Conservation (phyloP, 805 yeast genomes). For the Saturnispora silvae region DNA sequence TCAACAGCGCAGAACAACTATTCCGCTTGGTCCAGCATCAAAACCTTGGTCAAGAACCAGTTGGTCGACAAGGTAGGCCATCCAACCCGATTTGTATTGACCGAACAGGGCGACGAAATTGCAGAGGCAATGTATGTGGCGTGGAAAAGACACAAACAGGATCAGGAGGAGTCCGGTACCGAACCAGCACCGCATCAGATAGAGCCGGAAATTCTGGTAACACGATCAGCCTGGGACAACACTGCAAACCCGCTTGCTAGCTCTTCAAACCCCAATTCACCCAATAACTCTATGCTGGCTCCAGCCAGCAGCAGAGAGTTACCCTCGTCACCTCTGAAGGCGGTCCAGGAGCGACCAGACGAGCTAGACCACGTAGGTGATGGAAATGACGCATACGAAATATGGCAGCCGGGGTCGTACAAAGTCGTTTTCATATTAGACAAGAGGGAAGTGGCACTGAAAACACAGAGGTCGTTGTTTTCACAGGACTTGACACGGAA, state of each 20-base stretch:
- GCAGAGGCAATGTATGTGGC: slow-evolving; percentile 47
- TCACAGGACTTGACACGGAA: slow-evolving; percentile 36
- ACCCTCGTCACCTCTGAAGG: too few relatives aligned
- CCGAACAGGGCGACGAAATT: slow-evolving; percentile 57
- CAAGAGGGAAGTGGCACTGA: slow-evolving; percentile 69
- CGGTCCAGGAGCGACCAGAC: too few relatives aligned
- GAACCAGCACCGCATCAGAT: neutral
- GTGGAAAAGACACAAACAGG: slow-evolving; percentile 16
- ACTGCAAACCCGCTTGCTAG: slow-evolving; percentile 6
- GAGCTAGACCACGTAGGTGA: too few relatives aligned
- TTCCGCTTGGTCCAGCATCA: slow-evolving; percentile 68
- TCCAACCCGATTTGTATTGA: slow-evolving; percentile 51
- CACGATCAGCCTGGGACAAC: slow-evolving; percentile 2
- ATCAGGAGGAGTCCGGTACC: slow-evolving; percentile 11
- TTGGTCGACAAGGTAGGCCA: slow-evolving; percentile 47
- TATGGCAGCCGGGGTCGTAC: slow-evolving; percentile 56
- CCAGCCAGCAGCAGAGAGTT: too few relatives aligned
- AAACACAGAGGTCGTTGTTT: slow-evolving; percentile 62
- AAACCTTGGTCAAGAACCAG: slow-evolving; percentile 50
- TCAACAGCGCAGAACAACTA: slow-evolving; percentile 47
- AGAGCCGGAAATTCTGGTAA: neutral
- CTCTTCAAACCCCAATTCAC: slow-evolving; percentile 3
- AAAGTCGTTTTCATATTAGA: slow-evolving; percentile 60
- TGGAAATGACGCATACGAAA: slow-evolving; percentile 28
- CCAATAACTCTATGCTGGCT: slow-evolving; percentile 3